A percentile compares a stretch with the other conserved stretches of the same genome.
These are phyloP conservation scores for Monilinia fructigena DNA, from an alignment of 2,329 filamentous ascomycete species.

Conservation along the genomic window DNA sequence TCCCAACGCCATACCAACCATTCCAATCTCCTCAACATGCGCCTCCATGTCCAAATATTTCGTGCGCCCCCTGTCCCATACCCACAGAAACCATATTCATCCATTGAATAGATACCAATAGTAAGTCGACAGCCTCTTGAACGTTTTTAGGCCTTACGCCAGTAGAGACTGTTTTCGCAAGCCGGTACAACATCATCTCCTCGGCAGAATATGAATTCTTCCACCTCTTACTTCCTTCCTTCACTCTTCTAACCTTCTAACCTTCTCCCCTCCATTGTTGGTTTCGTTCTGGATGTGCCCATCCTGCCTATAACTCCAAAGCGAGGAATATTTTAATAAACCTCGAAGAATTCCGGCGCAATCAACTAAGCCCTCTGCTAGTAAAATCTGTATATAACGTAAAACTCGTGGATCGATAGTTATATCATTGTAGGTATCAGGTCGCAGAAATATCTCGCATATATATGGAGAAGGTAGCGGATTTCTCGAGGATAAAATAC, in stretches of 20 bases:
- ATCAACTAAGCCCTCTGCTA: slow-evolving; percentile 52
- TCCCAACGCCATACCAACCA: slow-evolving; percentile 61
- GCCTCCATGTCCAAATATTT: slow-evolving; percentile 45
- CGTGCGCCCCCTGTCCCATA: slow-evolving; percentile 49
- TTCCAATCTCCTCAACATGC: slow-evolving; percentile 56
- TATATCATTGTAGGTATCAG: slow-evolving; percentile 46
- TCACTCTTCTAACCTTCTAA: slow-evolving; percentile 22
- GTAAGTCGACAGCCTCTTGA: slow-evolving; percentile 51
- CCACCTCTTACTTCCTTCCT: slow-evolving; percentile 46
- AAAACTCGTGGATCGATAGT: slow-evolving; percentile 59
- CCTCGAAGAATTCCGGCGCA: slow-evolving; percentile 54
- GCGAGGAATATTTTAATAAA: slow-evolving; percentile 53
- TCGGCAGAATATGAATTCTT: slow-evolving; percentile 52
- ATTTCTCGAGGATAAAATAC: slow-evolving; percentile 50
- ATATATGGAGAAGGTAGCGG: slow-evolving; percentile 52
- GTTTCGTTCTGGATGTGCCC: slow-evolving; percentile 23
- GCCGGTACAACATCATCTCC: slow-evolving; percentile 39
- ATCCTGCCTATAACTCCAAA: slow-evolving; percentile 24
- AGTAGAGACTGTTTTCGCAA: slow-evolving; percentile 43
- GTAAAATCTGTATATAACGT: slow-evolving; percentile 58
- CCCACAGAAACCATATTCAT: slow-evolving; percentile 55
- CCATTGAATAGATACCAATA: slow-evolving; percentile 55
- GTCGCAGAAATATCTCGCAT: slow-evolving; percentile 59
- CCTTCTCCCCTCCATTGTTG: slow-evolving; percentile 30
- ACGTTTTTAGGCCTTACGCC: slow-evolving; percentile 49